Evolutionary conservation across 202 grass and related monocot species (phyloP), one percentile per base, ranked within the genome.

Genomic region (Setaria italica): DNA sequence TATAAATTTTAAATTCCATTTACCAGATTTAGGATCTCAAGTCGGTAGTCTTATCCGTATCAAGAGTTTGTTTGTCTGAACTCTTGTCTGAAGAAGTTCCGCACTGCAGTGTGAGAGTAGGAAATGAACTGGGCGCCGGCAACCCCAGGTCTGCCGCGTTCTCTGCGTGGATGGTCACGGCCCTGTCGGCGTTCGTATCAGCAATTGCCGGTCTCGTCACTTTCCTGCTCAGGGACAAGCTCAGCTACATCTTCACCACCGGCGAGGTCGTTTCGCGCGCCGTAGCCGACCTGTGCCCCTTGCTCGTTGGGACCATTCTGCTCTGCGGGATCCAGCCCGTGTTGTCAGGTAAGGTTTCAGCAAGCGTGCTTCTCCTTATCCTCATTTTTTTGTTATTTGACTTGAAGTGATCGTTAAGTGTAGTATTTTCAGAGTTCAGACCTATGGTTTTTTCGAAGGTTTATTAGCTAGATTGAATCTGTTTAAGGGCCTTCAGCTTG

Each of bases 51-150:
- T 50, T 74, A 30, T 32, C 21, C 48, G 43, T 53, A 25, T 47
- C 49, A 78, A 19, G 19, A 35, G 53, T 53, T 13, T 65, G 10
- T 51, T 64, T 64, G 51, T 81, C 78, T 67, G 21, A 56, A 80
- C 17, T 64, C 48, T 63, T 9, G 2, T 39, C 58, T 74, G 15
- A 84, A 51, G n/a, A 37, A 17, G 16, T n/a, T 56, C 3, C 37
- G 29, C 11, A 14, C 37, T 87, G 50, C 84, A 94, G 93, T 17
- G 96, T 96, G 88, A 84, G 91, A n/a, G 96, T 99, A 11, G 90
- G 91, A 15, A 99, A 99, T 12, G 96, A 99, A 62, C 88, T 99
- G 21, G 96, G 96, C 3, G 93, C 93, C 48, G 91, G 96, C 46
- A 87, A 99, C 75, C 87, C 91, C 25, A 95, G 84, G 80, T 94